Percentiles rank a stretch among this genome's conserved stretches.
Evolutionary conservation across 345 rosid species (phyloP).

Genomic region (Mallotus nudiflorus): DNA sequence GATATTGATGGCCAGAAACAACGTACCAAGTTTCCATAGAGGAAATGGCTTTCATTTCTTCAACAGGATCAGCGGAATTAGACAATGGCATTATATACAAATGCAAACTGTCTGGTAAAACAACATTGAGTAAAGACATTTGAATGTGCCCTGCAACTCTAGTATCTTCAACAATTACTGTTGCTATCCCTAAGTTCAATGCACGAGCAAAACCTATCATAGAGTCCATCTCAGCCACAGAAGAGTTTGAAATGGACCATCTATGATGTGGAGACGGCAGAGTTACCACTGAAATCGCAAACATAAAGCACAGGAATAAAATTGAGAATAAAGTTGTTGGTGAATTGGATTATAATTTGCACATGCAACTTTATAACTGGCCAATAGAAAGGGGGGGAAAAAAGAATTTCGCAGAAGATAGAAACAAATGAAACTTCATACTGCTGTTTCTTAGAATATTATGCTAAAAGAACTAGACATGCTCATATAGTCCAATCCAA

Average conservation of each 20-base stretch:
- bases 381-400: constrained; percentile 7
- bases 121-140: constrained; percentile 78
- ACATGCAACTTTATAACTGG: constrained; percentile 3
- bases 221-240: constrained; percentile 73
- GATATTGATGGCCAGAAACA: constrained; percentile 68
- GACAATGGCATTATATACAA: constrained; percentile 62
- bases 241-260: constrained; percentile 72
- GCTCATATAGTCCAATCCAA: background rate
- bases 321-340: constrained; percentile 15
- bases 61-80: constrained; percentile 49
- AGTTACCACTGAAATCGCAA: constrained; percentile 60
- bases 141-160: constrained; percentile 90
- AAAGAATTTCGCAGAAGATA: constrained; percentile 1
- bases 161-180: constrained; percentile 77
- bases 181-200: constrained; percentile 64
- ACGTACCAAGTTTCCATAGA: constrained; percentile 71
- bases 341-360: background rate
- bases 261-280: constrained; percentile 77
- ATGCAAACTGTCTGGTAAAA: constrained; percentile 60
- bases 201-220: constrained; percentile 58
- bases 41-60: constrained; percentile 54
- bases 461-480: background rate
- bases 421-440: background rate
- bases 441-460: background rate
- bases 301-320: constrained; percentile 22